Conservation (phyloP, 2,329 filamentous ascomycete genomes). For the Gnomoniopsis sp. region DNA sequence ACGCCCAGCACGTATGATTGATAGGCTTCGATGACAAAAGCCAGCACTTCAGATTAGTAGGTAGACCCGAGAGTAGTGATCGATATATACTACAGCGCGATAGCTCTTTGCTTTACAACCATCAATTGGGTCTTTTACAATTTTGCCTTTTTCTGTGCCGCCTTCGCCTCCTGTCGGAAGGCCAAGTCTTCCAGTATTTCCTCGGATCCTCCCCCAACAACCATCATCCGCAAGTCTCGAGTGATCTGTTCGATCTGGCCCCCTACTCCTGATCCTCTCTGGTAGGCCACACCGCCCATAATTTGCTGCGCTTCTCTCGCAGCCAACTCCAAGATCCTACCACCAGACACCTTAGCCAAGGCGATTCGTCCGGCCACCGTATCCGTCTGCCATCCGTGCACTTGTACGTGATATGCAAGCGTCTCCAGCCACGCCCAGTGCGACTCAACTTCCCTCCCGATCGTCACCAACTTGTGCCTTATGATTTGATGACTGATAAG, state of each 20-base stretch:
- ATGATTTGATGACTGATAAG: constrained; percentile 55
- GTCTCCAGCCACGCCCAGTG: constrained; percentile 58
- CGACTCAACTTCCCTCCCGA: constrained; percentile 54
- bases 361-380: constrained; percentile 26
- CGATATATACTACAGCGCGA: too few relatives aligned
- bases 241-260: constrained; percentile 45
- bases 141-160: background rate
- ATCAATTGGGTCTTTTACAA: background rate
- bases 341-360: constrained; percentile 40
- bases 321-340: constrained; percentile 41
- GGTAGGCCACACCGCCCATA: constrained; percentile 46
- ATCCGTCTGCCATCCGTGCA: constrained; percentile 19
- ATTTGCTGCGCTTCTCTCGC: constrained; percentile 47
- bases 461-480: constrained; percentile 50
- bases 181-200: constrained; percentile 46
- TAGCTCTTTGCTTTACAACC: too few relatives aligned
- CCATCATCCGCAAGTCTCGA: constrained; percentile 47
- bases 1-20: too few relatives aligned
- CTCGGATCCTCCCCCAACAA: constrained; percentile 47
- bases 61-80: too few relatives aligned
- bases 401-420: constrained; percentile 47
- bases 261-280: constrained; percentile 34
- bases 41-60: too few relatives aligned
- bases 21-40: too few relatives aligned
- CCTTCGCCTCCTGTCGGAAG: constrained; percentile 37